Conservation (phyloP, 2,329 filamentous ascomycete species). For the Colletotrichum agaves region DNA sequence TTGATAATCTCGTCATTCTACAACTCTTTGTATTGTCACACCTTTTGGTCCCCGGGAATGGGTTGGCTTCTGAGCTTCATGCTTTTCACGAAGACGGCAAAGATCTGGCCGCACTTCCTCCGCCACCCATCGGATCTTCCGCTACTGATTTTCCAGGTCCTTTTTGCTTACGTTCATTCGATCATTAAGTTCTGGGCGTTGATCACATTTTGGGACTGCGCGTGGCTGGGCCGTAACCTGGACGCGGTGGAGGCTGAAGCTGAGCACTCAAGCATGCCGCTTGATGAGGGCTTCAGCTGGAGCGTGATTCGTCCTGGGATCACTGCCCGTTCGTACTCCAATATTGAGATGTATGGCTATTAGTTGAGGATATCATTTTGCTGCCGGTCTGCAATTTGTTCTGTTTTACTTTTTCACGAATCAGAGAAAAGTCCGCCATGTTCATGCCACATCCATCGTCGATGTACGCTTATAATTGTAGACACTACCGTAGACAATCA, state of each 20-base stretch:
- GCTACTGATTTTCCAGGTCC: conserved; percentile 60
- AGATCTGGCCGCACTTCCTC: conserved; percentile 63
- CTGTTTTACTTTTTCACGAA: background rate
- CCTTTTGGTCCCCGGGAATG: background rate
- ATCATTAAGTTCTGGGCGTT: conserved; percentile 67
- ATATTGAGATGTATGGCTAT: background rate
- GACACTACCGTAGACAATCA: too few species aligned
- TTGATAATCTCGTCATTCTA: conserved; percentile 49
- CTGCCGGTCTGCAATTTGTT: background rate
- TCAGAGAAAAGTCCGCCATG: too few species aligned
- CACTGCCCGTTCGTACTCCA: too few species aligned
- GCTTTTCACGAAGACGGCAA: conserved; percentile 65
- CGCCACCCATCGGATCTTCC: conserved; percentile 62
- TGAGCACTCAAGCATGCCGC: background rate
- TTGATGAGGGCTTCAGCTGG: background rate
- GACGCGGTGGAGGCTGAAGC: conserved; percentile 37
- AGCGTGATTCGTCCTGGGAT: background rate
- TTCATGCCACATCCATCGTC: too few species aligned
- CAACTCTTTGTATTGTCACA: background rate
- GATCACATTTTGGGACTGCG: conserved; percentile 60
- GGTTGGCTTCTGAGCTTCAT: conserved; percentile 55
- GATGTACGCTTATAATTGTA: too few species aligned
- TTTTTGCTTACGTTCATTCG: conserved; percentile 68
- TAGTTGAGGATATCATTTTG: background rate
- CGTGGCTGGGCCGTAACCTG: conserved; percentile 55